A percentile compares a stretch with the other conserved stretches of the same genome.
Conservation (phyloP, 768 basidiomycete genomes). For the Lactarius deliciosus region DNA sequence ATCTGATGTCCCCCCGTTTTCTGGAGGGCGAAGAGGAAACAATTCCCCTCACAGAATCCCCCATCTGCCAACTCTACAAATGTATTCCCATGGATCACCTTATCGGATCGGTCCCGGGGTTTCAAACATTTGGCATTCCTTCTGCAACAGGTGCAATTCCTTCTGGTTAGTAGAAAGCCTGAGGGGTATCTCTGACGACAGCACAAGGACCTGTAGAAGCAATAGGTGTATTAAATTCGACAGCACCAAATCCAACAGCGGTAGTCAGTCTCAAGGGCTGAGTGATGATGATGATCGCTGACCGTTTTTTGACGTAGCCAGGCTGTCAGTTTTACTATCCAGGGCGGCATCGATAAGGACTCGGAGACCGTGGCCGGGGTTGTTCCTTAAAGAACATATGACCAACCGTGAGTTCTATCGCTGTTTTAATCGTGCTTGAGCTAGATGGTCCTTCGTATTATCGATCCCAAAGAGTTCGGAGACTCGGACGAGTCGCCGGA, state of each 20-base stretch:
- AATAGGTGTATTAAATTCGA: not conserved
- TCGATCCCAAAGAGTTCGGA: not conserved
- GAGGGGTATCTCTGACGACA: not conserved
- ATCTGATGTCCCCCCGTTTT: not conserved
- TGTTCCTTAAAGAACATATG: not conserved
- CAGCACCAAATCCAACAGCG: not conserved
- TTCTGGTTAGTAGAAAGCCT: too few relatives aligned
- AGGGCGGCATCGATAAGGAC: conserved; percentile 1
- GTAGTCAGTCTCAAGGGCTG: not conserved
- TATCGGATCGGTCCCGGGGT: not conserved
- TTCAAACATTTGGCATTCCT: not conserved
- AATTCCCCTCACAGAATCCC: not conserved
- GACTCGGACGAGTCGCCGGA: not conserved
- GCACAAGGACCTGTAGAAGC: not conserved
- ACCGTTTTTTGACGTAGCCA: not conserved
- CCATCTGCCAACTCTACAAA: not conserved
- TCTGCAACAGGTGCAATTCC: not conserved
- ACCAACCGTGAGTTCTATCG: not conserved
- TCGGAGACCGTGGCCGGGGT: not conserved
- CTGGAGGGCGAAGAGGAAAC: not conserved
- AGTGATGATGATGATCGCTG: not conserved
- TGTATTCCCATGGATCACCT: not conserved
- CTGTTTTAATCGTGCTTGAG: not conserved
- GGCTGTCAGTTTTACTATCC: not conserved
- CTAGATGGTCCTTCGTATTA: not conserved